Evolutionary conservation across 2,329 filamentous ascomycete species (phyloP).

Genomic region (Sphaceloma murrayae): DNA sequence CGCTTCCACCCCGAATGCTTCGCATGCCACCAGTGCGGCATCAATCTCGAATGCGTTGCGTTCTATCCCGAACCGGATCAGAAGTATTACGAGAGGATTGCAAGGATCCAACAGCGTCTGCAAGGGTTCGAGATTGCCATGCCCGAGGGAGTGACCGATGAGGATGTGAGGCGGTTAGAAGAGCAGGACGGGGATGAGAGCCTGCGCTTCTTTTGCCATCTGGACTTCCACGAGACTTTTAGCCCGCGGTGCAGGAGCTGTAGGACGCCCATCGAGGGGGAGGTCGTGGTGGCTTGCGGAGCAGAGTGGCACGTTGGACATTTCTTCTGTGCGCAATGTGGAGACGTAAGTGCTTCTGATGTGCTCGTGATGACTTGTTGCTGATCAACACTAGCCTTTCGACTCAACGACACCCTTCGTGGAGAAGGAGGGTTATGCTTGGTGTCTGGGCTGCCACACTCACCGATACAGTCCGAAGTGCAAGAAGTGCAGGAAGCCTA

Average conservation of each 20-base stretch:
- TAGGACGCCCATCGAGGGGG: constrained; percentile 90
- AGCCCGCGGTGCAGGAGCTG: constrained; percentile 91
- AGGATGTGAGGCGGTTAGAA: constrained; percentile 31
- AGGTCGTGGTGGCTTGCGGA: constrained; percentile 87
- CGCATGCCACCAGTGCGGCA: constrained; percentile 76
- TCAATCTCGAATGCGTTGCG: constrained; percentile 83
- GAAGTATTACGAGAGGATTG: constrained; percentile 60
- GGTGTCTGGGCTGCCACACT: constrained; percentile 90
- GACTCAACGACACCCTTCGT: constrained; percentile 66
- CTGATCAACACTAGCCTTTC: no score
- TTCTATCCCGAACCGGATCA: constrained; percentile 85
- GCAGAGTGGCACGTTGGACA: constrained; percentile 96
- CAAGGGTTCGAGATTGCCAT: constrained; percentile 40
- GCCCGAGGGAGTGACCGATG: constrained; percentile 53
- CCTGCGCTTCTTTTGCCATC: constrained; percentile 85
- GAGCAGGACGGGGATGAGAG: constrained; percentile 56
- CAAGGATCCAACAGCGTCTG: constrained; percentile 59
- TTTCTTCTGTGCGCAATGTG: constrained; percentile 98
- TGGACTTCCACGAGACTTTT: constrained; percentile 96
- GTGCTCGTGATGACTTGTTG: constrained; percentile 21
- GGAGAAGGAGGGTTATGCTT: constrained; percentile 95
- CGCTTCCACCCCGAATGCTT: constrained; percentile 95
- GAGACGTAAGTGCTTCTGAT: constrained; percentile 51
- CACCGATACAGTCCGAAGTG: constrained; percentile 86
- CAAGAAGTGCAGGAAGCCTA: constrained; percentile 69